Conservation (phyloP, 2,329 filamentous ascomycete species). For the Nemania sp. region DNA sequence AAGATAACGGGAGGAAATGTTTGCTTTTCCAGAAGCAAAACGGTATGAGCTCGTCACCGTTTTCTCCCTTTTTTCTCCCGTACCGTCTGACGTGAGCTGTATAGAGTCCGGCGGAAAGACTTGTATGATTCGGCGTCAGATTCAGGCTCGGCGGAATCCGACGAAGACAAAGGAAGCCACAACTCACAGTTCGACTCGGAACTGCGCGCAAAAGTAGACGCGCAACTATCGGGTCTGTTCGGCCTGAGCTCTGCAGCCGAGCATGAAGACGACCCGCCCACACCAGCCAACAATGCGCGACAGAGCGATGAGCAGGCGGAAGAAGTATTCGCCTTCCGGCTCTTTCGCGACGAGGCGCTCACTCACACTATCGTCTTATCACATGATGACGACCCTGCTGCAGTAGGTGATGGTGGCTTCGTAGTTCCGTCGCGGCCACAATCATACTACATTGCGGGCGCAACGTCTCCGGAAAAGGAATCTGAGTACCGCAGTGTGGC, state of each 20-base stretch:
- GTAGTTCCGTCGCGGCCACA: constrained; percentile 46
- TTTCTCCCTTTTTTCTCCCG: neutral
- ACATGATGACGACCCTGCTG: constrained; percentile 44
- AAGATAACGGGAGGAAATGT: constrained; percentile 48
- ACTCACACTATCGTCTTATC: constrained; percentile 55
- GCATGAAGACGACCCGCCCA: constrained; percentile 2
- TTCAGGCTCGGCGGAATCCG: constrained; percentile 31
- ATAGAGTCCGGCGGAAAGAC: constrained; percentile 61
- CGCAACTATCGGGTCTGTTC: constrained; percentile 52
- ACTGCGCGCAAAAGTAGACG: constrained; percentile 50
- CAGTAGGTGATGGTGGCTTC: constrained; percentile 46
- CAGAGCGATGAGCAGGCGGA: constrained; percentile 30
- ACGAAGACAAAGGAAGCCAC: constrained; percentile 40
- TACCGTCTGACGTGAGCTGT: constrained; percentile 21
- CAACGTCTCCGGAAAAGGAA: constrained; percentile 43
- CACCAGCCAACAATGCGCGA: constrained; percentile 10
- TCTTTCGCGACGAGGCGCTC: constrained; percentile 55
- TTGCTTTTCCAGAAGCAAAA: constrained; percentile 56
- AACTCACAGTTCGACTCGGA: constrained; percentile 42
- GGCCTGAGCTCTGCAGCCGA: constrained; percentile 42
- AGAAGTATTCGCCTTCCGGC: constrained; percentile 59
- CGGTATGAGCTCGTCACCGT: constrained; percentile 43
- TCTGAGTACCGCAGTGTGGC: constrained; percentile 50
- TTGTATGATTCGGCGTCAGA: constrained; percentile 45
- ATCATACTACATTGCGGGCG: constrained; percentile 53